These are phyloP conservation scores for Logfia minima DNA, from an alignment of 129 eudicot species.

Conservation along the genomic window DNA sequence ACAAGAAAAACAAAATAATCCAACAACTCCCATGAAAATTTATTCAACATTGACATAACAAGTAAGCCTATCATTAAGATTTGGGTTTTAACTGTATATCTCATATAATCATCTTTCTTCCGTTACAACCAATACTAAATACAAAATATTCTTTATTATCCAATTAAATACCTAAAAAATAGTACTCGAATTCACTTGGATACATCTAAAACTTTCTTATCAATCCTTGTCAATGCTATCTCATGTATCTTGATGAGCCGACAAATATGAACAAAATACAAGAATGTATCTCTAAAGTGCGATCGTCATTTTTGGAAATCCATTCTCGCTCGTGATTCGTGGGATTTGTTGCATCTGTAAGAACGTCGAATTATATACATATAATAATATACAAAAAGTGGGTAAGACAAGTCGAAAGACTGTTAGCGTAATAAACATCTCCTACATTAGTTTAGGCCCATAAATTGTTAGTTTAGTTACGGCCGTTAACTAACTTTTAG, in stretches of 20 bases:
- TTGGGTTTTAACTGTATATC: background rate
- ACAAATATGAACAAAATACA: slow-evolving; percentile 1
- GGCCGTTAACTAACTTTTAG: too few species aligned
- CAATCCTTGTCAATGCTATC: background rate
- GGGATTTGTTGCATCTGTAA: background rate
- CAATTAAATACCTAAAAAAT: background rate
- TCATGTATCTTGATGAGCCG: slow-evolving; percentile 1
- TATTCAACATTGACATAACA: slow-evolving; percentile 11
- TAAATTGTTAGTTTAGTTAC: too few species aligned
- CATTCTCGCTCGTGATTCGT: background rate
- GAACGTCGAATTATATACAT: background rate
- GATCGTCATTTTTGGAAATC: background rate
- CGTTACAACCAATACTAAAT: background rate
- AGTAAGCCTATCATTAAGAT: background rate
- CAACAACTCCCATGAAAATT: slow-evolving; percentile 23
- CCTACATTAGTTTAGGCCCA: too few species aligned
- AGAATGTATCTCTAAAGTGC: background rate
- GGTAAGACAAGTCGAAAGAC: background rate
- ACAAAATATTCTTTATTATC: background rate
- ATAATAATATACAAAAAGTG: background rate
- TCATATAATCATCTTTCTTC: background rate
- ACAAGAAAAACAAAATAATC: slow-evolving; percentile 22
- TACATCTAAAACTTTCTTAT: background rate
- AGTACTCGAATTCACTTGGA: background rate
- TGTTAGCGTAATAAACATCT: too few species aligned